phyloP scores from a whole-genome alignment of 805 yeast genomes.

The Cyberlindnera subsufficiens region DNA sequence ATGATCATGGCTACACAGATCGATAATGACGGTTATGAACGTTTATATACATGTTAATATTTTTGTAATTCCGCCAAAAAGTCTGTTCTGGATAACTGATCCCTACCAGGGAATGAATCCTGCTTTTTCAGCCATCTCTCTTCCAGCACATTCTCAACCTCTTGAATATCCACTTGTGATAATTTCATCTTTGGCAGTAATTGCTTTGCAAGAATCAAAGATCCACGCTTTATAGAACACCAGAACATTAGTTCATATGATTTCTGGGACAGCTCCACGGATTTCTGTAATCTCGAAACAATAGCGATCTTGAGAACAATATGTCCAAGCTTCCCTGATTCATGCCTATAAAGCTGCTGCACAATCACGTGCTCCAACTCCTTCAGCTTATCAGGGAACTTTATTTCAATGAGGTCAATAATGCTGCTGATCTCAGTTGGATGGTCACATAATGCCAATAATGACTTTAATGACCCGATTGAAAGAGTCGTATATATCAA shows the following conservation, averaged over 20 bases:
- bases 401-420: slow-evolving; percentile 8
- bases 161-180: background rate
- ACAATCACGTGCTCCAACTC: background rate
- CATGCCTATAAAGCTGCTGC: background rate
- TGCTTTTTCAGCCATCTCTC: background rate
- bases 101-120: slow-evolving; percentile 4
- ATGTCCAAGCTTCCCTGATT: background rate
- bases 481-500: slow-evolving; percentile 7
- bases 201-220: slow-evolving; percentile 6
- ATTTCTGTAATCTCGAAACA: slow-evolving; percentile 3
- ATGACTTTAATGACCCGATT: background rate
- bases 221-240: slow-evolving; percentile 2
- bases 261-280: background rate
- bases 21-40: too few species aligned
- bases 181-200: background rate
- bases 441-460: slow-evolving; percentile 2
- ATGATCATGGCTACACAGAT: background rate
- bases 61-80: background rate
- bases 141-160: background rate
- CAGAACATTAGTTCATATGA: slow-evolving; percentile 1
- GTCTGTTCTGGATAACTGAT: background rate
- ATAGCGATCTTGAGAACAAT: slow-evolving; percentile 3
- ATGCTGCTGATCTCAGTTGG: slow-evolving; percentile 7
- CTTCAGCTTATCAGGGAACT: background rate
- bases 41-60: too few species aligned